Percentiles rank a stretch among this genome's conserved stretches.
phyloP scores from a whole-genome alignment of 805 yeast genomes.

The Zygotorulaspora sp. region DNA sequence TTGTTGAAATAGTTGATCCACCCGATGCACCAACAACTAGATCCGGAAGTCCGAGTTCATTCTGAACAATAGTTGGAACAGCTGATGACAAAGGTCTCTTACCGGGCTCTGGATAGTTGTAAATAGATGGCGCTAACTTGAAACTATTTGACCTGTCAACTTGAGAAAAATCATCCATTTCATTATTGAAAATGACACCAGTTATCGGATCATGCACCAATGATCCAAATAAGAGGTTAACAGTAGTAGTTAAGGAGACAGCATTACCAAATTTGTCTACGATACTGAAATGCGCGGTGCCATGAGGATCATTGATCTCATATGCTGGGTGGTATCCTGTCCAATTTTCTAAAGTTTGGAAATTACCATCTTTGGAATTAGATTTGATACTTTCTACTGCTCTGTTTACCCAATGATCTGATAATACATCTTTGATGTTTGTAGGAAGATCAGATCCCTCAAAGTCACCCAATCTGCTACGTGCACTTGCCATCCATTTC shows the following conservation, averaged over 20 bases:
- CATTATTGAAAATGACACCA: slow-evolving; percentile 78
- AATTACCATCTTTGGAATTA: slow-evolving; percentile 13
- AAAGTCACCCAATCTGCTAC: slow-evolving; percentile 82
- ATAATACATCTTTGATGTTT: slow-evolving; percentile 44
- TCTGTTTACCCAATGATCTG: slow-evolving; percentile 52
- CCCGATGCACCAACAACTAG: slow-evolving; percentile 90
- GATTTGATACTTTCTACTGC: slow-evolving; percentile 52
- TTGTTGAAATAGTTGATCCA: slow-evolving; percentile 80
- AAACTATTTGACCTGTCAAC: slow-evolving; percentile 70
- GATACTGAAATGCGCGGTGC: slow-evolving; percentile 83
- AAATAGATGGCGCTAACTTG: slow-evolving; percentile 73
- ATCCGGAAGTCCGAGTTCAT: slow-evolving; percentile 48
- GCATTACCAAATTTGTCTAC: slow-evolving; percentile 74
- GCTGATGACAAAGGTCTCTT: slow-evolving; percentile 84
- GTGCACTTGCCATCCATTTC: slow-evolving; percentile 90
- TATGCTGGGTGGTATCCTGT: slow-evolving; percentile 72
- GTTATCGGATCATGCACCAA: slow-evolving; percentile 74
- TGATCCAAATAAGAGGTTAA: slow-evolving; percentile 80
- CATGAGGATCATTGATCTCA: slow-evolving; percentile 75
- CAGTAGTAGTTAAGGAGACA: slow-evolving; percentile 82
- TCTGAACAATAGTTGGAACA: slow-evolving; percentile 65
- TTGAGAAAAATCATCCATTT: slow-evolving; percentile 91
- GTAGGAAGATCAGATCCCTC: slow-evolving; percentile 28
- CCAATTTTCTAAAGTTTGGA: slow-evolving; percentile 59
- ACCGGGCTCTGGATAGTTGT: slow-evolving; percentile 68